Base-by-base conservation (phyloP, 2,329 filamentous ascomycete genomes). In the Zymoseptoria tritici region DNA sequence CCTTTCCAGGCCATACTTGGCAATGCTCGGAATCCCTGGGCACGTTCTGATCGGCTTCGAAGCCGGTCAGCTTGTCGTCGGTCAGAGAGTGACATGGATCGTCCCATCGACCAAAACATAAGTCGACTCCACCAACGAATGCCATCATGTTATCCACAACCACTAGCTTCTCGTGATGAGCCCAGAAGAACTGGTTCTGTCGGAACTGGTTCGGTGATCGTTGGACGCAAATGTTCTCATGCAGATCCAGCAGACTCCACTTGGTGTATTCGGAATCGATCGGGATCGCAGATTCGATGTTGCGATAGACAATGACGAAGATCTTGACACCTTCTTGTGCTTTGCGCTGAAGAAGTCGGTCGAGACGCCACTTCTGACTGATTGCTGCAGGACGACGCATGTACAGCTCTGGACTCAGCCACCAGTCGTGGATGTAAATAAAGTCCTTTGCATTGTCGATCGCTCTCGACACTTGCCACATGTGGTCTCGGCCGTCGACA, bases 341-440 rank as follows among this genome's bases (percentile, higher is more conserved):
- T 74, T 97, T 99, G 66, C 87, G 86, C 73, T 96, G 90, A n/a
- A 99, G 81, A 9, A 99, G 81, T 69, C 94, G 84, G 75, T 99
- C 94, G 7, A 99, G 82, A 57, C 94, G 86, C 94, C 94, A 99
- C 75, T 97, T 97, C 73, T 97, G 93, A 71, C 92, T 97, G 75
- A 97, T 97, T 52, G 90, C 91, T 22, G 94, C 89, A 57, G 94
- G 94, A 60, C 94, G 84, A 61, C 94, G 85, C 86, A 97, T 87
- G 77, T 99, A 99, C 52, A 99, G 78, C 75, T 99, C 93, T 0
- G 94, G 94, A 67, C 90, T 97, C 49, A 99, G 78, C 94, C 94
- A 99, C 94, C 94, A 99, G 74, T 97, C 94, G 73, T 99, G 94
- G 63, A 99, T 97, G 75, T 97, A 97, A 67, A 99, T 93, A 62